Evolutionary conservation across 768 basidiomycete genomes (phyloP), one percentile per base, ranked within the genome.

Genomic region (Cubamyces lactineus): DNA sequence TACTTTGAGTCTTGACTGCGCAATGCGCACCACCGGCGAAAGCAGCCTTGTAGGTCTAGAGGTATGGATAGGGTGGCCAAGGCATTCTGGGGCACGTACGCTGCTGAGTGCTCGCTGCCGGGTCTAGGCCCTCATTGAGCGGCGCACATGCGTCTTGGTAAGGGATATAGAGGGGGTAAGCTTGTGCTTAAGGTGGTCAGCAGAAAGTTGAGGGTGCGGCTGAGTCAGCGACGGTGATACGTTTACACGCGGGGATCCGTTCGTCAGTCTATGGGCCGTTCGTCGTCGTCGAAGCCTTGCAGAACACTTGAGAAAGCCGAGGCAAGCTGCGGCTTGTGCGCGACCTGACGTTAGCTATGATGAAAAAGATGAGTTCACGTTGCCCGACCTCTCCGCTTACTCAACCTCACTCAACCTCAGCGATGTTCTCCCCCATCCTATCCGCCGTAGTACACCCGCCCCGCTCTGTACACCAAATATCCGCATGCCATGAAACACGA

Each of bases 281-380:
- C 53, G 16, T 34, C 19, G 45, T 11, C 19, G 12, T 43, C 38
- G 52, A 53, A 46, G 43, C 30, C 45, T 23, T 26, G 46, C 34
- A 46, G 56, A 57, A 49, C 23, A 38, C 23, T 38, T 41, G 16
- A 42, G 55, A 42, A 47, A 19, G n/a, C n/a, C n/a, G 45, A 39
- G 38, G 40, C 17, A 15, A 19, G 34, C 17, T 34, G 24, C 12
- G 24, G 40, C 23, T 41, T 28, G 24, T 21, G 45, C 55, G 21
- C 15, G 46, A 28, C 5, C 46, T 57, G 34, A 57, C 56, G 56
- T 39, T 11, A 47, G 13, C n/a, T 28, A 57, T 57, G 56, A 57
- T 48, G 46, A 48, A 49, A 21, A 49, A 48, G 46, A 39, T 49
- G 56, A 34, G 34, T 34, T 34, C 34, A 34, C 38, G 56, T 30